Base-by-base conservation (phyloP, 495 filamentous ascomycete species). In the Xylaria sp. region DNA sequence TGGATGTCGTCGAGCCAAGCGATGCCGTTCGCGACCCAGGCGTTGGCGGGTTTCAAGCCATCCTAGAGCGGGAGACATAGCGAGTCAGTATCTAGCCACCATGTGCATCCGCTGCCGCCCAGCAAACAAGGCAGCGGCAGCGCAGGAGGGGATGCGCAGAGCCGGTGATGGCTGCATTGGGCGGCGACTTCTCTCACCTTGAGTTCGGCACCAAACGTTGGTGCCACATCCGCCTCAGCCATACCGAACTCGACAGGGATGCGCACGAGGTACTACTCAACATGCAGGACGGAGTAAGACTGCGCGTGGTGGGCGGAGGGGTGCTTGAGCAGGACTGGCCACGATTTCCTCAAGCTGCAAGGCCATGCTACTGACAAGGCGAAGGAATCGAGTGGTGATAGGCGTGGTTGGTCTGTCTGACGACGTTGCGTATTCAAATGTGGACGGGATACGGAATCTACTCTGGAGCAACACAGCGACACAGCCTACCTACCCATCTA, bases 1-100 rank as follows among this genome's bases (percentile, higher is more conserved):
- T 98, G 93, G 74, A 98, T 93, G 76, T 99, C 96, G 75, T 98
- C 96, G 59, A 99, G 90, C 94, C 94, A 98, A 61, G 89, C 83
- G 77, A 98, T 97, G 69, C 95, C 94, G 77, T 91, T 90, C 67
- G 89, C 86, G 50, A 97, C 93, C 95, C 97, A 99, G 77, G 87
- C 86, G 79, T 96, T 97, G 79, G 95, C 94, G 17, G 94, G 88
- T 80, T 96, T 98, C 85, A 97, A 98, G 74, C 90, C 90, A 90
- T 99, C 96, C 93, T 96, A 82, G 55, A 70, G 21, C 15, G 55
- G 53, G 61, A 46, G 44, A 31, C 74, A 70, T 48, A 76, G 74
- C 58, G 35, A 61, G 57, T 71, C 69, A 79, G 69, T 58, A 48
- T 57, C 7, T n/a, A 40, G 41, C 29, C n/a, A 57, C 35, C 24